Evolutionary conservation across 371 early-diverging fungal species (phyloP).

Genomic region (Catenaria anguillulae): DNA sequence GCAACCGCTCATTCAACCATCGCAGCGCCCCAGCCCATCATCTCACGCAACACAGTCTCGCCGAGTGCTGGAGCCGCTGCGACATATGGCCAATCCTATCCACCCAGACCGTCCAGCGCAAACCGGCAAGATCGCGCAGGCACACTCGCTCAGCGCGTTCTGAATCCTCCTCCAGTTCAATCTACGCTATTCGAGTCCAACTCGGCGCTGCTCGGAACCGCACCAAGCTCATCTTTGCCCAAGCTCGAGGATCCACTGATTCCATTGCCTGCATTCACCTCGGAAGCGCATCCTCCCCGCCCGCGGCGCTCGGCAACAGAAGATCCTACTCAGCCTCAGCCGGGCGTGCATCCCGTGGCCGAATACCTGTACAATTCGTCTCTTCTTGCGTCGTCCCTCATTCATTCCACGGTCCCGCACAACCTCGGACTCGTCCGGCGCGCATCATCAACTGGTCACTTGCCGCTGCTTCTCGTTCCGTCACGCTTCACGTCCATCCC

Average conservation of each 20-base stretch:
- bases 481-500: background rate
- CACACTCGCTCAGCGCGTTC: no score
- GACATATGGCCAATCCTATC: no score
- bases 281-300: slow-evolving; percentile 11
- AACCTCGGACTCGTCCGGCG: background rate
- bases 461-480: background rate
- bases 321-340: no score
- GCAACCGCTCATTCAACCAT: no score
- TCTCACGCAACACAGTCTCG: no score
- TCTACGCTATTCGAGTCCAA: no score
- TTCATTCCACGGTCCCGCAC: background rate
- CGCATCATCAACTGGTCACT: background rate
- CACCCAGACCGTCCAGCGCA: no score
- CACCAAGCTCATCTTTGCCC: background rate
- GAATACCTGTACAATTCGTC: background rate
- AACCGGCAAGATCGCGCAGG: no score
- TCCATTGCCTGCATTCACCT: background rate
- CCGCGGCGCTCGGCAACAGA: slow-evolving; percentile 2
- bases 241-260: background rate
- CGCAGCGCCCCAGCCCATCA: no score
- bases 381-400: background rate
- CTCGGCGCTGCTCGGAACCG: no score
- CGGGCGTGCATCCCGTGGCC: background rate
- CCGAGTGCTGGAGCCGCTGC: no score
- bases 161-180: no score